phyloP scores from a whole-genome alignment of 1,284 basidiomycete genomes.

The Fomes fomentarius region DNA sequence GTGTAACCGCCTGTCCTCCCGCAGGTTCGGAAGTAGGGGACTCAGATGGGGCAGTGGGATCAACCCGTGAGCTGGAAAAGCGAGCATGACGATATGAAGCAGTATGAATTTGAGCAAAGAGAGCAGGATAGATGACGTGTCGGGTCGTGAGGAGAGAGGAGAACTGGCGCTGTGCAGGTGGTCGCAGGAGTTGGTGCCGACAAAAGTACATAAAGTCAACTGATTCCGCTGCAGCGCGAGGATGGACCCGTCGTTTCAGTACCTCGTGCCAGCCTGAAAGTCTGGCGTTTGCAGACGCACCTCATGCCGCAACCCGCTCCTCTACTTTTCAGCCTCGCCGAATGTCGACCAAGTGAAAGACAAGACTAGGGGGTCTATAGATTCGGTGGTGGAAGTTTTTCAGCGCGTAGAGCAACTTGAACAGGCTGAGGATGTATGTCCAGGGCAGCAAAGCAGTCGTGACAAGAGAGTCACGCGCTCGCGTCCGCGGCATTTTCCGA shows the following conservation, averaged over 20 bases:
- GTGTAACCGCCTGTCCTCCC: neutral
- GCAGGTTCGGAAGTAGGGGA: too few relatives aligned
- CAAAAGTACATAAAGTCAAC: slow-evolving; percentile 41
- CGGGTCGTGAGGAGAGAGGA: slow-evolving; percentile 14
- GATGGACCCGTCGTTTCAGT: neutral
- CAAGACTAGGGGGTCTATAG: neutral
- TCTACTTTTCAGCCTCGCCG: slow-evolving; percentile 8
- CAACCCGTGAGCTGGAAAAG: slow-evolving; percentile 8
- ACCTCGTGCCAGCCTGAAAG: neutral
- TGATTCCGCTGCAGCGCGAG: slow-evolving; percentile 5
- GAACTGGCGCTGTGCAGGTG: slow-evolving; percentile 29
- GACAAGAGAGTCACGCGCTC: slow-evolving; percentile 1
- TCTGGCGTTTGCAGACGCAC: slow-evolving; percentile 18
- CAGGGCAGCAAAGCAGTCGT: slow-evolving; percentile 12
- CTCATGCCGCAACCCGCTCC: slow-evolving; percentile 31
- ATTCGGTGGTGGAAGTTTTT: slow-evolving; percentile 4
- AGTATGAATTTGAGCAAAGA: neutral
- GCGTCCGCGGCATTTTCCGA: neutral
- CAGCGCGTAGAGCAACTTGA: neutral
- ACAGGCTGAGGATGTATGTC: too few relatives aligned
- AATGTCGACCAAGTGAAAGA: neutral
- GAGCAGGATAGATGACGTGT: slow-evolving; percentile 6
- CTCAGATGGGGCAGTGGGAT: neutral
- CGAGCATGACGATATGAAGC: slow-evolving; percentile 6
- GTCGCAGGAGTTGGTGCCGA: slow-evolving; percentile 37